Base-by-base conservation (phyloP, 2,329 filamentous ascomycete species). In the Sordariomycetes sp. region DNA sequence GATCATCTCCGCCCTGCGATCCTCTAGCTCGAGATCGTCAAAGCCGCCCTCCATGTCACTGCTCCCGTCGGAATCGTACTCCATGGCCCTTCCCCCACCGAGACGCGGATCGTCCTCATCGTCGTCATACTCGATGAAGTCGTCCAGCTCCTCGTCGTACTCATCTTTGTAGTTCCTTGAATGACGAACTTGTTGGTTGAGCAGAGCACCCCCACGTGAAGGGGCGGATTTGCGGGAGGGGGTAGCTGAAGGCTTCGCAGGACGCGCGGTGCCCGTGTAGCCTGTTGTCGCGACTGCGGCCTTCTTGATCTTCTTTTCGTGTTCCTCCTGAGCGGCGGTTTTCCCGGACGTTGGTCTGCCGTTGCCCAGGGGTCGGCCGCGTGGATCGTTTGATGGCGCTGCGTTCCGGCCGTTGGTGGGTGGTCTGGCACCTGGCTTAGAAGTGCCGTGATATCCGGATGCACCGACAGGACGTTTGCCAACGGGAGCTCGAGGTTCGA, bases 31-130 rank as follows among this genome's bases (percentile, higher is more conserved):
- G 34, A 88, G 73, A 45, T 87, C 82, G 39, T 79, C 79, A 24
- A 81, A 53, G 21, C 81, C 82, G 3, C 81, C 84, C 53, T 87
- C 82, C 80, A 87, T 87, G 46, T 86, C 83, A 6, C 80, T 85
- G 5, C 79, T 82, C 6, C 53, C 75, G 35, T 82, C 81, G 1
- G 75, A 79, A 3, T 64, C 70, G 42, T 83, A 80, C 31, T 64
- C 6, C 59, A 57, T 21, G 56, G 61, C 7, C 59, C n/a, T n/a
- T n/a, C n/a, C n/a, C n/a, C n/a, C 55, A 10, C 43, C 53, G 4
- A 43, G 46, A 21, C 48, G 46, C 3, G n/a, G n/a, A n/a, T 52
- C 56, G 1, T 68, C 64, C 10, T 72, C 70, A 0, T 75, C 72
- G 10, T 75, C 72, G 28, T 76, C 71, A 38, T 75, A 74, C 27